Conservation (phyloP, 441 rosid species). For the Croton setiger region DNA sequence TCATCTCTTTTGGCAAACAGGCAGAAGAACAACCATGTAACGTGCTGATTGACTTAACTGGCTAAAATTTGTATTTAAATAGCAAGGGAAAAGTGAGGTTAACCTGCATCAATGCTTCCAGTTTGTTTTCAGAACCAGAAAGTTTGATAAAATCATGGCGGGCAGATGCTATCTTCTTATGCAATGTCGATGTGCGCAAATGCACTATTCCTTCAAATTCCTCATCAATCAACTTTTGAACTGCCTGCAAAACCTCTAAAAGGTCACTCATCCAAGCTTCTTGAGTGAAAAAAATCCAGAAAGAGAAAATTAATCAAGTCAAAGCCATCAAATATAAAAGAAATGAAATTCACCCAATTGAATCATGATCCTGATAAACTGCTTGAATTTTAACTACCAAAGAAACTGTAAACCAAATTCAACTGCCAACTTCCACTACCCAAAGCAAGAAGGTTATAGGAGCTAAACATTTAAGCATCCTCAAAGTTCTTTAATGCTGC, state of each 20-base stretch:
- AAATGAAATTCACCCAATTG: constrained; percentile 3
- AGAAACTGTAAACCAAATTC: background rate
- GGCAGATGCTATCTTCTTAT: constrained; percentile 85
- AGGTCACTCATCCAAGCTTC: constrained; percentile 10
- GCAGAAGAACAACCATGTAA: background rate
- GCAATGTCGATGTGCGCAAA: constrained; percentile 84
- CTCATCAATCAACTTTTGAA: constrained; percentile 79
- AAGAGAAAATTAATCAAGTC: background rate
- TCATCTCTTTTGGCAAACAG: background rate
- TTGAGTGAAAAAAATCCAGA: constrained; percentile 5
- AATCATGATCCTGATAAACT: constrained; percentile 2
- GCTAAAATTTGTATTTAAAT: background rate
- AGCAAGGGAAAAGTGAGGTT: background rate
- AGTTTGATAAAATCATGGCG: constrained; percentile 90
- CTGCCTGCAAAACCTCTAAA: constrained; percentile 58
- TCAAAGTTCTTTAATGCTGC: background rate
- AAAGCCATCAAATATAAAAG: background rate
- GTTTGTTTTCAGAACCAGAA: constrained; percentile 88
- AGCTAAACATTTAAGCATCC: background rate
- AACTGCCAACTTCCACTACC: background rate
- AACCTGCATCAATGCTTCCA: constrained; percentile 88
- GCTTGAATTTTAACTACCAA: background rate
- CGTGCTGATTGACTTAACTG: background rate
- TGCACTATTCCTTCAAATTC: constrained; percentile 90
- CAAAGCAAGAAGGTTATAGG: background rate